phyloP scores from a whole-genome alignment of 345 rosid genomes.

The Mangifera indica region DNA sequence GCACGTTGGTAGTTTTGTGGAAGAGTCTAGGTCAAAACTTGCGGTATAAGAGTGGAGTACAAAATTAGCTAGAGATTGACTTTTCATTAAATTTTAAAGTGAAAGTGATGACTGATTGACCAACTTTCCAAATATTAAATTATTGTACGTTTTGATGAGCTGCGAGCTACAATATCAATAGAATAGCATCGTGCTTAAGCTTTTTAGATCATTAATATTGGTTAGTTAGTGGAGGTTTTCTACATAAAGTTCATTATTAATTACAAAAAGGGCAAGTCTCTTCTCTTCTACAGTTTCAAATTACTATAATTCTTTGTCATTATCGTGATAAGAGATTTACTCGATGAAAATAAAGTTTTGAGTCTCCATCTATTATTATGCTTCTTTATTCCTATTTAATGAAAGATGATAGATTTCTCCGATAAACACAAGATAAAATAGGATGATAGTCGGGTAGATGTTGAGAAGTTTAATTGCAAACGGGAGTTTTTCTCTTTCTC shows the following conservation, averaged over 20 bases:
- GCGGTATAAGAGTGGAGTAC: neutral
- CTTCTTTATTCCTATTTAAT: too few relatives aligned
- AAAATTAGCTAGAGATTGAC: neutral
- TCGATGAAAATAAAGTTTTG: too few relatives aligned
- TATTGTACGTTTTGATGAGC: neutral
- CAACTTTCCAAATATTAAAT: too few relatives aligned
- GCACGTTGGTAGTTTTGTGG: neutral
- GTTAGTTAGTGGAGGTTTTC: slow-evolving; percentile 8
- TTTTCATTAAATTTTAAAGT: neutral
- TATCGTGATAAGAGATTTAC: too few relatives aligned
- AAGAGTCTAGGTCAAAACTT: neutral
- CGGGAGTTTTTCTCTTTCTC: too few relatives aligned
- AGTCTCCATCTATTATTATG: too few relatives aligned
- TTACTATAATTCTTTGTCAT: too few relatives aligned
- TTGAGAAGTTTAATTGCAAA: too few relatives aligned
- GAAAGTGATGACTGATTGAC: neutral
- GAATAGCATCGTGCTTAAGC: neutral
- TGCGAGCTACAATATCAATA: neutral
- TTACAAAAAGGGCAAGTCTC: slow-evolving; percentile 13
- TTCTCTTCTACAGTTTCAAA: too few relatives aligned
- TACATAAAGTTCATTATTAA: neutral
- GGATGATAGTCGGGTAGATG: too few relatives aligned
- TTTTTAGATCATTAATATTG: neutral
- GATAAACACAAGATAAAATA: too few relatives aligned
- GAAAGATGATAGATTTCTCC: too few relatives aligned